These are phyloP conservation scores for Gentiana dahurica DNA, from an alignment of 257 asterid species.

Conservation along the genomic window DNA sequence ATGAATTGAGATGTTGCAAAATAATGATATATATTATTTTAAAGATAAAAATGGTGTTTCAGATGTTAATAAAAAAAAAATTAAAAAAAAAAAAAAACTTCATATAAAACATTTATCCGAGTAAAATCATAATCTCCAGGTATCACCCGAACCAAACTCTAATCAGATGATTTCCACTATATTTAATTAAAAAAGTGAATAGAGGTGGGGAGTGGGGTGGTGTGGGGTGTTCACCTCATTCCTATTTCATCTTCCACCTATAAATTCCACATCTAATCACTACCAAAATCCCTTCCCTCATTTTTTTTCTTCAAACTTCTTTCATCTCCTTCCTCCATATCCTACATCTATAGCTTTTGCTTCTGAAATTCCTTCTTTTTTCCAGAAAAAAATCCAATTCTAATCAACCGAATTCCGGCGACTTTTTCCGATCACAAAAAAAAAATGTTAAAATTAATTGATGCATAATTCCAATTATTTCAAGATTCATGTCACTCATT, in stretches of 20 bases:
- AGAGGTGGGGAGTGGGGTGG: too few species aligned
- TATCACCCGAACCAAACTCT: too few species aligned
- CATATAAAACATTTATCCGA: too few species aligned
- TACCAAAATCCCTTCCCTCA: slow-evolving; percentile 6
- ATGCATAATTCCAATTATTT: slow-evolving; percentile 7
- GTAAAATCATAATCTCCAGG: too few species aligned
- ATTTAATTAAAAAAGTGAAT: too few species aligned
- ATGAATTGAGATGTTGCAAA: too few species aligned
- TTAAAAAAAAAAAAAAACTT: too few species aligned
- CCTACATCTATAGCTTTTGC: neutral
- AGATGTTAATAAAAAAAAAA: too few species aligned
- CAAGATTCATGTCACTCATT: slow-evolving; percentile 24
- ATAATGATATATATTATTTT: too few species aligned
- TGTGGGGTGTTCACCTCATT: too few species aligned
- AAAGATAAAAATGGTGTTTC: too few species aligned
- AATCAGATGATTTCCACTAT: too few species aligned
- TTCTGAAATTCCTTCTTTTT: neutral
- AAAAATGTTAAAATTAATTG: neutral
- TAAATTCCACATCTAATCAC: slow-evolving; percentile 11
- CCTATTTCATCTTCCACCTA: slow-evolving; percentile 2
- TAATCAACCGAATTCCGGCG: neutral
- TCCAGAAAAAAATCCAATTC: neutral
- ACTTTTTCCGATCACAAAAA: neutral
- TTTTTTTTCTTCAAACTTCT: neutral
- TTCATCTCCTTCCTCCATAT: neutral